Evolutionary conservation across 2,329 filamentous ascomycete species (phyloP).

Genomic region (Claviceps capensis): DNA sequence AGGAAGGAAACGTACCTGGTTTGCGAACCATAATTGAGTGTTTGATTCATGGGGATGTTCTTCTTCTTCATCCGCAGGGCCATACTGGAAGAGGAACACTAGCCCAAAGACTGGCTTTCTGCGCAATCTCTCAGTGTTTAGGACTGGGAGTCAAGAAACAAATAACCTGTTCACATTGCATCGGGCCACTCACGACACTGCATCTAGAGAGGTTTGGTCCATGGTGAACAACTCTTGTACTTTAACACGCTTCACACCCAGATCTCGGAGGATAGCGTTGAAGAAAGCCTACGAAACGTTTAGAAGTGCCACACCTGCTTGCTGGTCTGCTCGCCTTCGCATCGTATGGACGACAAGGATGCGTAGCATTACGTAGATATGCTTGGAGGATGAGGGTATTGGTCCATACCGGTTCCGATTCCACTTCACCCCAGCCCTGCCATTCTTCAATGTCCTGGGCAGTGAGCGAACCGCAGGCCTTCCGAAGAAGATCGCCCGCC

Average conservation of each 20-base stretch:
- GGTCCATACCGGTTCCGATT: slow-evolving; percentile 69
- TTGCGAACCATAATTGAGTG: slow-evolving; percentile 73
- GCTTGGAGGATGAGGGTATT: too few species aligned
- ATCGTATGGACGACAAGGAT: background rate
- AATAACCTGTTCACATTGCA: background rate
- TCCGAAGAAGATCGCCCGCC: slow-evolving; percentile 25
- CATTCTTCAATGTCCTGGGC: slow-evolving; percentile 44
- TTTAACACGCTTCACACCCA: slow-evolving; percentile 60
- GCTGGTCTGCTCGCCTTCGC: background rate
- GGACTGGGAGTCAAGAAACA: background rate
- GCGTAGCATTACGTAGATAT: background rate
- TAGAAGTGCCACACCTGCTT: background rate
- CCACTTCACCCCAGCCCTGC: slow-evolving; percentile 69
- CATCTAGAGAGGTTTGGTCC: slow-evolving; percentile 49
- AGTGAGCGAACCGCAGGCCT: slow-evolving; percentile 33
- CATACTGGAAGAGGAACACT: slow-evolving; percentile 74
- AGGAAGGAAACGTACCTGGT: slow-evolving; percentile 47
- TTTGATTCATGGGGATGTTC: slow-evolving; percentile 35
- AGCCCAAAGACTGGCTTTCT: slow-evolving; percentile 68
- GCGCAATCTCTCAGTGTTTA: background rate
- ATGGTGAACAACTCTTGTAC: slow-evolving; percentile 65
- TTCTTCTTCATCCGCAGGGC: slow-evolving; percentile 39
- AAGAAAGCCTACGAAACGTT: slow-evolving; percentile 52
- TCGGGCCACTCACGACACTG: slow-evolving; percentile 40
- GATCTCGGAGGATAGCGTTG: slow-evolving; percentile 66